Conservation (phyloP, 768 basidiomycete species). For the Termitomyces heimii region DNA sequence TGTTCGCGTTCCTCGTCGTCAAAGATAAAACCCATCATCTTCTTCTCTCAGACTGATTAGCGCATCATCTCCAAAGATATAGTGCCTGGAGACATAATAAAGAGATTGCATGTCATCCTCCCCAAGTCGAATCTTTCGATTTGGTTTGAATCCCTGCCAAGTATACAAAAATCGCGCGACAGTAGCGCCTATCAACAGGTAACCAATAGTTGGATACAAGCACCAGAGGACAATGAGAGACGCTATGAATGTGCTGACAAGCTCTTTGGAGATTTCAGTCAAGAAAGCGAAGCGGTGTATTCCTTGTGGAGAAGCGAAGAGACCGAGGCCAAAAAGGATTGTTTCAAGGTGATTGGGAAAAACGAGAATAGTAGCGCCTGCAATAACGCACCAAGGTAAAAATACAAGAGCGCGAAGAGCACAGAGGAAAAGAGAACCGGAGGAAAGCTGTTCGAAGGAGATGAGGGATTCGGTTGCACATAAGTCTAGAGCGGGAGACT, state of each 20-base stretch:
- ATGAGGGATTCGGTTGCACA: not conserved
- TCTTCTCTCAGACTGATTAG: slow-evolving; percentile 10
- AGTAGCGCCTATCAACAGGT: slow-evolving; percentile 19
- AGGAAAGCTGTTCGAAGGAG: slow-evolving; percentile 4
- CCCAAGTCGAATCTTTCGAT: slow-evolving; percentile 30
- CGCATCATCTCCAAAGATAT: slow-evolving; percentile 1
- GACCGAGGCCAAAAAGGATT: slow-evolving; percentile 30
- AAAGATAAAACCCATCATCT: slow-evolving; percentile 7
- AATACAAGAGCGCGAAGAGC: slow-evolving; percentile 26
- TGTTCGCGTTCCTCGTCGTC: not conserved
- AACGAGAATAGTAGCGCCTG: slow-evolving; percentile 36
- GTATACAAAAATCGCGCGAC: slow-evolving; percentile 22
- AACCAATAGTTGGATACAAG: slow-evolving; percentile 19
- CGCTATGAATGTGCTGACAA: slow-evolving; percentile 29
- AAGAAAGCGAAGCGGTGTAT: slow-evolving; percentile 37
- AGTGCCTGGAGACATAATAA: slow-evolving; percentile 19
- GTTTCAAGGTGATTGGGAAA: slow-evolving; percentile 29
- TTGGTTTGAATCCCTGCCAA: slow-evolving; percentile 32
- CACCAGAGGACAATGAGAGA: slow-evolving; percentile 23
- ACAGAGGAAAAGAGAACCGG: slow-evolving; percentile 11
- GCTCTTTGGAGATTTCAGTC: slow-evolving; percentile 31
- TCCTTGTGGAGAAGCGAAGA: slow-evolving; percentile 18
- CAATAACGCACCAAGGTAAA: slow-evolving; percentile 39
- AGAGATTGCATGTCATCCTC: slow-evolving; percentile 34
- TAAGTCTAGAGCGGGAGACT: slow-evolving; percentile 1